Evolutionary conservation across 2,329 filamentous ascomycete genomes (phyloP).

Genomic region (Fusarium sublunatum): DNA sequence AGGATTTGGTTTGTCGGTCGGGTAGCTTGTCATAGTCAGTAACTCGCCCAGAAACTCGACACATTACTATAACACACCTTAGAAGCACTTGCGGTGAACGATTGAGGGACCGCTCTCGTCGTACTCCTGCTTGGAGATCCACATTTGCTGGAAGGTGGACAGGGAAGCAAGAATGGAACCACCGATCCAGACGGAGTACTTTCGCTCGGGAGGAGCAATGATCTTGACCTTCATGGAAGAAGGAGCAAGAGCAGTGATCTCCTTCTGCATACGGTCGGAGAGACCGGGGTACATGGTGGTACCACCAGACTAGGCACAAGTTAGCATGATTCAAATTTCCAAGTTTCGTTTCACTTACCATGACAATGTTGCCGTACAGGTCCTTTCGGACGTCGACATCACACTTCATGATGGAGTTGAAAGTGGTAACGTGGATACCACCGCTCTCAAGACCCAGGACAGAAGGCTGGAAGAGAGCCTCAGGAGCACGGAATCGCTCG

Average conservation of each 20-base stretch:
- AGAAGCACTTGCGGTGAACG: conserved; percentile 99
- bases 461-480: conserved; percentile 99
- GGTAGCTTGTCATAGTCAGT: conserved; percentile 48
- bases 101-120: conserved; percentile 99
- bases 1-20: conserved; percentile 50
- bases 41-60: neutral
- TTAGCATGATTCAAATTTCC: conserved; percentile 47
- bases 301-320: conserved; percentile 84
- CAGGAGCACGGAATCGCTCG: conserved; percentile 99
- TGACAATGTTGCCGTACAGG: conserved; percentile 99
- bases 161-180: conserved; percentile 99
- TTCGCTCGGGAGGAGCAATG: conserved; percentile 99
- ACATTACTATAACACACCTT: conserved; percentile 67
- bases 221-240: conserved; percentile 99
- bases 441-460: conserved; percentile 98
- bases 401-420: conserved; percentile 99
- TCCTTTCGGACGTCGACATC: conserved; percentile 99
- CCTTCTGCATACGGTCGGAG: conserved; percentile 99
- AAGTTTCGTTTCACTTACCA: conserved; percentile 74
- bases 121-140: conserved; percentile 99
- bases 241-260: conserved; percentile 98
- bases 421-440: conserved; percentile 99
- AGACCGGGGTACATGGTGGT: conserved; percentile 99
- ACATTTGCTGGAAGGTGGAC: conserved; percentile 99
- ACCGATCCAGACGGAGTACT: conserved; percentile 99